Percentiles rank a stretch among this genome's conserved stretches.
phyloP scores from a whole-genome alignment of 2,329 filamentous ascomycete genomes.

The Fusarium sarcochroum region DNA sequence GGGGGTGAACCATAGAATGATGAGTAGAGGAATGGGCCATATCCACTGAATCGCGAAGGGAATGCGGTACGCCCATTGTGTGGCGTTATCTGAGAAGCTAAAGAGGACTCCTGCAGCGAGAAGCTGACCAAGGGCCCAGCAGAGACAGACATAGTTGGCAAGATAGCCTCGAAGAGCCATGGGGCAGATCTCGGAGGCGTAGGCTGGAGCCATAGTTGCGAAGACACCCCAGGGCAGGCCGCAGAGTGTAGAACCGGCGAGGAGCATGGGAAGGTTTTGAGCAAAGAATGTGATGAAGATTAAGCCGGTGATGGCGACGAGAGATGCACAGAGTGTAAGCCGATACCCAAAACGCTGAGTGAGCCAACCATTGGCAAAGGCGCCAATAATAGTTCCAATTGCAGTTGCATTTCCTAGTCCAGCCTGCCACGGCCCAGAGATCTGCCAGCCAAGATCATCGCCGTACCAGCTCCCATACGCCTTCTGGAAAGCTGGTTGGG shows the following conservation, averaged over 20 bases:
- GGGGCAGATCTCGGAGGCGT: constrained; percentile 61
- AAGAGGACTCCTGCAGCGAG: constrained; percentile 52
- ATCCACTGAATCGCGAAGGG: constrained; percentile 58
- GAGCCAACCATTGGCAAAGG: constrained; percentile 43
- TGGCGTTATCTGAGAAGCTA: constrained; percentile 23
- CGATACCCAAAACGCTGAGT: constrained; percentile 48
- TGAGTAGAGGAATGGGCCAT: constrained; percentile 50
- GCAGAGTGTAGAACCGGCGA: constrained; percentile 63
- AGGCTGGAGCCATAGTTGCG: constrained; percentile 58
- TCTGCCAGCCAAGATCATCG: constrained; percentile 38
- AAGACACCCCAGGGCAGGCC: constrained; percentile 61
- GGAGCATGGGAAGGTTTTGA: constrained; percentile 55
- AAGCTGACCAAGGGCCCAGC: constrained; percentile 59
- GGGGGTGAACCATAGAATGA: constrained; percentile 50
- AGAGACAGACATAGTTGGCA: constrained; percentile 60
- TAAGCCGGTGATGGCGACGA: constrained; percentile 53
- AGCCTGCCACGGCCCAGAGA: constrained; percentile 33
- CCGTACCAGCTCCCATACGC: constrained; percentile 43
- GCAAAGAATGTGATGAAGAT: constrained; percentile 54
- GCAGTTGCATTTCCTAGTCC: constrained; percentile 17
- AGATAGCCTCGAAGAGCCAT: constrained; percentile 58
- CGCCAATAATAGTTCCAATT: constrained; percentile 43
- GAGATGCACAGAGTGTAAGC: constrained; percentile 63
- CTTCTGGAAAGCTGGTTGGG: constrained; percentile 41
- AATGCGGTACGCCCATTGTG: constrained; percentile 55